Base-by-base conservation (phyloP, 257 asterid species). In the Capsicum pubescens region DNA sequence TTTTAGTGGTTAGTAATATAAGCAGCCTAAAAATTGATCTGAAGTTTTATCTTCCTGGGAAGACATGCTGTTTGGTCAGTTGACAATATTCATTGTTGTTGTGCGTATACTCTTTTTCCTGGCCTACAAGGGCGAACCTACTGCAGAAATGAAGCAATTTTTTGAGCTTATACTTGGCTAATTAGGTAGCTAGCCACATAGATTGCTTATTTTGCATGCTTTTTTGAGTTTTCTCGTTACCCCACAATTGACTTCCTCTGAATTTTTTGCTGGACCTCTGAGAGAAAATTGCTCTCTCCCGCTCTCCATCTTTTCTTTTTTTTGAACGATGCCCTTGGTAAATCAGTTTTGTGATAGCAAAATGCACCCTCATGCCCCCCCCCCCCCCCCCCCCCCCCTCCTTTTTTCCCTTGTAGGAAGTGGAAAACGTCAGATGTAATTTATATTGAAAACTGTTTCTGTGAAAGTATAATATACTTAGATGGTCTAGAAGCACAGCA, bases 281-380 rank as follows among this genome's bases (percentile, higher is more conserved):
- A 69, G 76, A 68, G 54, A 69, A 69, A 67, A 67, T 35, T 67
- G 19, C 74, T 67, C 74, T 56, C 19, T 67, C 50, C 11, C 50
- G 35, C 74, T 35, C 74, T 35, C 74, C 72, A 66, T 32, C 44
- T 16, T 26, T 26, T 26, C 32, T 12, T 63, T 21, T 63, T 63
- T 26, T 61, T 16, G 50, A 67, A 67, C 1, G 50, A 8, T 36
- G 52, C 76, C 21, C 52, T 36, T 15, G 21, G 52, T 69, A 69
- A 69, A 69, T 69, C 77, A 69, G 77, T 69, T 39, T 16, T 69
- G 14, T 39, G 77, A 69, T 68, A 59, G 77, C n/a, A 69, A 69
- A 54, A 39, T 39, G 16, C 57, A 17, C 0, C 14, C 32, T 26
- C 32, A 26, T 26, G 32, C 32, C 32, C 32, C 32, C 32, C 1